Evolutionary conservation across 345 rosid species (phyloP).

Genomic region (Rhodamnia rubescens): DNA sequence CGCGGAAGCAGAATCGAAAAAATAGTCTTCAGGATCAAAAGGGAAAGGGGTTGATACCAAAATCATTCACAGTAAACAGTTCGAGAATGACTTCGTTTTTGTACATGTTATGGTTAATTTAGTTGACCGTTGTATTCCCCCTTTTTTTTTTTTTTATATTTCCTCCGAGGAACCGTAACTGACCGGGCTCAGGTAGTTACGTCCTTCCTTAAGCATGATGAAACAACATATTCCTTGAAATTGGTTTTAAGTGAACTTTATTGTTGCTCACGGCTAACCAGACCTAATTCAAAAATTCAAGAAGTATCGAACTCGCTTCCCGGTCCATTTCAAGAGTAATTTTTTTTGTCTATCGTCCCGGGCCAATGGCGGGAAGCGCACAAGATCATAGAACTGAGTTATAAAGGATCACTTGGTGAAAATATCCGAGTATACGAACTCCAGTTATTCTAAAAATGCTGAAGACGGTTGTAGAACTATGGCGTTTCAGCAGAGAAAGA

Average conservation of each 20-base stretch:
- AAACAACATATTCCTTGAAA: background rate
- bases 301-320: background rate
- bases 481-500: background rate
- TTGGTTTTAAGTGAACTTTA: background rate
- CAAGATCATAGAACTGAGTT: background rate
- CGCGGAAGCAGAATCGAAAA: constrained; percentile 41
- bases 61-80: background rate
- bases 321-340: background rate
- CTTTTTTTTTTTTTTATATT: too few species aligned
- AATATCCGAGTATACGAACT: background rate
- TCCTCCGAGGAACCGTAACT: background rate
- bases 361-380: background rate
- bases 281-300: background rate
- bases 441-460: background rate
- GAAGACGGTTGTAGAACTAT: background rate
- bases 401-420: background rate
- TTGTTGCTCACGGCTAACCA: background rate
- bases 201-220: background rate
- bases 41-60: background rate
- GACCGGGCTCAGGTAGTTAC: background rate
- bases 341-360: background rate
- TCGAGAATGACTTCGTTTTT: background rate
- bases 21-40: constrained; percentile 1
- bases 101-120: background rate
- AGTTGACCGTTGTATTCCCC: background rate